Base-by-base conservation (phyloP, 148 eudicot species). In the Rheum nobile region DNA sequence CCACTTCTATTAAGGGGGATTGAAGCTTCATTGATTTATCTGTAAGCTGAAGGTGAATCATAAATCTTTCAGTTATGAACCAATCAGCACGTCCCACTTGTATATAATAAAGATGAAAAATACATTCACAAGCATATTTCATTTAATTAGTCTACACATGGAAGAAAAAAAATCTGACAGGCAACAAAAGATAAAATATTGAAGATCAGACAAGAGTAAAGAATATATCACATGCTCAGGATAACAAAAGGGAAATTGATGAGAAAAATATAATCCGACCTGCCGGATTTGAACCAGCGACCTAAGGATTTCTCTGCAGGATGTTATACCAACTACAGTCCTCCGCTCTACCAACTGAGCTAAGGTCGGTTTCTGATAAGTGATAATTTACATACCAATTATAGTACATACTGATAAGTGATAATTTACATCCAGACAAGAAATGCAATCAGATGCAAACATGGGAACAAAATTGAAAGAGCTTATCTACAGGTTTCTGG, bases 221-320 rank as follows among this genome's bases (percentile, higher is more conserved):
- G 1, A 41, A 41, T 41, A 41, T 41, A 41, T 41, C 10, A 41
- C 0, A 41, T 9, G 43, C 43, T 41, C 43, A 41, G 43, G 8
- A 41, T 41, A 41, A 41, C 2, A 22, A 54, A 54, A 54, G 28
- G 63, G 26, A 24, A 54, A 54, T 54, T 21, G 67, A 61, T 28
- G 6, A 37, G 2, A 37, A 37, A 6, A 37, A 6, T 37, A 2
- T 37, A 24, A 26, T 86, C 92, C 90, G 92, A 83, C 92, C 90
- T 86, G 86, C 88, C 90, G 90, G 90, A 88, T 85, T 88, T 84
- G 88, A 86, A 86, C 92, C 90, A 88, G 90, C 86, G 90, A 88
- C 92, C 92, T 88, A 88, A 86, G 92, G 92, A 88, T 88, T 50
- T 61, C 19, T 61, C 67, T 61, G 67, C 67, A 61, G 2, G 67